Evolutionary conservation across 306 rosid genomes (phyloP).

Genomic region (Quercus alba): DNA sequence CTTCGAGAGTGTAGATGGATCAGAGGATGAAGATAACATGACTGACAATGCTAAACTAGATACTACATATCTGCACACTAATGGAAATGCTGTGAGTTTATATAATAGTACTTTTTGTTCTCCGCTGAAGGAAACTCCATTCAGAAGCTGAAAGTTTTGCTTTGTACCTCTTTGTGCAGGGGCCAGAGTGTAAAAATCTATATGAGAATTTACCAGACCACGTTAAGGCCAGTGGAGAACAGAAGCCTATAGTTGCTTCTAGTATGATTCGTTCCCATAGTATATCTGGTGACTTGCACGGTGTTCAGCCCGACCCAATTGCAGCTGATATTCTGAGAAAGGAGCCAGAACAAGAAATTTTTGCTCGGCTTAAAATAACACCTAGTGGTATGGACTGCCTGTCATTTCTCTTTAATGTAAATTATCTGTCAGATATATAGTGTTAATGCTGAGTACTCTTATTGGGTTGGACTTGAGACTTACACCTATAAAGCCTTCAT

Average conservation of each 20-base stretch:
- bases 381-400: slow-evolving; percentile 61
- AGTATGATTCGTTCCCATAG: slow-evolving; percentile 94
- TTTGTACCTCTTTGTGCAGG: slow-evolving; percentile 45
- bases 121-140: background rate
- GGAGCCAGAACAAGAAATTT: slow-evolving; percentile 95
- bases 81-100: slow-evolving; percentile 75
- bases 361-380: slow-evolving; percentile 68
- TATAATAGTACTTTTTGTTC: background rate
- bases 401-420: slow-evolving; percentile 7
- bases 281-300: slow-evolving; percentile 93
- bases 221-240: slow-evolving; percentile 64
- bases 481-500: too few relatives aligned
- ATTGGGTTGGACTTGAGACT: too few relatives aligned
- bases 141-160: background rate
- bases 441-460: background rate
- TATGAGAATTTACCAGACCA: slow-evolving; percentile 65
- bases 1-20: slow-evolving; percentile 87
- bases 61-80: slow-evolving; percentile 53
- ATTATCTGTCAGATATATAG: background rate
- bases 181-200: slow-evolving; percentile 43
- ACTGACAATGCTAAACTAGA: slow-evolving; percentile 46
- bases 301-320: slow-evolving; percentile 95
- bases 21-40: slow-evolving; percentile 75
- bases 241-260: slow-evolving; percentile 58
- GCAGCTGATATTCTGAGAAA: slow-evolving; percentile 99